Conservation (phyloP, 441 rosid genomes). For the Adansonia grandidieri region DNA sequence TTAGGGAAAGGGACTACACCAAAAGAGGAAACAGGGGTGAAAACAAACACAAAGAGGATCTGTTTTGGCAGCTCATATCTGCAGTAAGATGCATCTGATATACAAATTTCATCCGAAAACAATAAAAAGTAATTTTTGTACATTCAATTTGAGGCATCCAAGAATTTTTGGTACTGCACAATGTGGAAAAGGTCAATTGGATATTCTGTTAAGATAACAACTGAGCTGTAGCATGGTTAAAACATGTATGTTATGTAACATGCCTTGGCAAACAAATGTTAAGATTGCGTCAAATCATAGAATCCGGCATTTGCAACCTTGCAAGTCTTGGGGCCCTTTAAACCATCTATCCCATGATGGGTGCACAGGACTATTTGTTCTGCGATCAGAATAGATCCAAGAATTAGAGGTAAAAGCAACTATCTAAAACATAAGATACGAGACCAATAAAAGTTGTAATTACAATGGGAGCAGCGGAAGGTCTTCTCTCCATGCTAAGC, state of each 20-base stretch:
- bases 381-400: conserved; percentile 36
- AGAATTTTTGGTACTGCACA: conserved; percentile 24
- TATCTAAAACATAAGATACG: neutral
- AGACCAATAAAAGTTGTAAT: conserved; percentile 28
- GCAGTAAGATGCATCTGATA: conserved; percentile 16
- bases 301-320: conserved; percentile 71
- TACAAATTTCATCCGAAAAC: conserved; percentile 15
- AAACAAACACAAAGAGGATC: neutral
- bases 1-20: neutral
- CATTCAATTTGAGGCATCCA: conserved; percentile 2
- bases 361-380: conserved; percentile 68
- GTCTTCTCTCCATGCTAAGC: conserved; percentile 40
- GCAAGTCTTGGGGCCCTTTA: conserved; percentile 67
- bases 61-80: conserved; percentile 19
- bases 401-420: conserved; percentile 23
- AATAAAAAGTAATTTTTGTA: neutral
- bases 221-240: conserved; percentile 22
- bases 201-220: conserved; percentile 16
- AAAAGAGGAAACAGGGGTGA: neutral
- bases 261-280: conserved; percentile 12
- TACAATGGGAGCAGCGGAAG: conserved; percentile 73
- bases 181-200: neutral
- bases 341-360: conserved; percentile 82
- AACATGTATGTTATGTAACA: conserved; percentile 19
- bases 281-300: conserved; percentile 47